phyloP scores from a whole-genome alignment of 2,329 filamentous ascomycete genomes.

The Neofusicoccum sp. region DNA sequence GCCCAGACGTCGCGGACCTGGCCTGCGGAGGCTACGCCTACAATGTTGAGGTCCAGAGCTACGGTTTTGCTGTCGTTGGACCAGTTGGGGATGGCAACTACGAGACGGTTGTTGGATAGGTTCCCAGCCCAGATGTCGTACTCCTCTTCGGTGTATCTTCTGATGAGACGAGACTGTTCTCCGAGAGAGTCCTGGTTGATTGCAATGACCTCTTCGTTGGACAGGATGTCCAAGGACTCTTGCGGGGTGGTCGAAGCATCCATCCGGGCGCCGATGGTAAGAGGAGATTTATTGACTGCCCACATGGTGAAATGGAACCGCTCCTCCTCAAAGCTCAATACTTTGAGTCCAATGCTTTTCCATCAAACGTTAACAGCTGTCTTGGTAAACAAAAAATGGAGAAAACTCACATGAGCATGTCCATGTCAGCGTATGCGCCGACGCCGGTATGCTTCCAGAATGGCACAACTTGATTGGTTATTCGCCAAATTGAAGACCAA shows the following conservation, averaged over 20 bases:
- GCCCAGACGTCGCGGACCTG: constrained; percentile 26
- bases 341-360: constrained; percentile 8
- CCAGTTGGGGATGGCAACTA: constrained; percentile 40
- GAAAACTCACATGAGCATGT: constrained; percentile 2
- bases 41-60: constrained; percentile 29
- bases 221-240: constrained; percentile 28
- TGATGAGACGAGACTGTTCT: constrained; percentile 50
- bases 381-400: background rate
- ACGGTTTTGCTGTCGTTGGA: constrained; percentile 34
- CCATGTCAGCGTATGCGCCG: constrained; percentile 27
- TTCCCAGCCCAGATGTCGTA: constrained; percentile 40
- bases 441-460: constrained; percentile 29
- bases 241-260: constrained; percentile 9
- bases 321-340: constrained; percentile 33
- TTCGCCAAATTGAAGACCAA: constrained; percentile 26
- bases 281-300: constrained; percentile 47
- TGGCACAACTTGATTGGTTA: constrained; percentile 34
- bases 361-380: background rate
- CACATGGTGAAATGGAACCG: constrained; percentile 48
- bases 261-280: constrained; percentile 40
- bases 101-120: constrained; percentile 34
- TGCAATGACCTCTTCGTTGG: constrained; percentile 55
- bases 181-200: constrained; percentile 59
- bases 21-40: constrained; percentile 27
- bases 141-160: constrained; percentile 38